Base-by-base conservation (phyloP, 1,139 yeast genomes). In the Keqinozyma sinolaborantium region DNA sequence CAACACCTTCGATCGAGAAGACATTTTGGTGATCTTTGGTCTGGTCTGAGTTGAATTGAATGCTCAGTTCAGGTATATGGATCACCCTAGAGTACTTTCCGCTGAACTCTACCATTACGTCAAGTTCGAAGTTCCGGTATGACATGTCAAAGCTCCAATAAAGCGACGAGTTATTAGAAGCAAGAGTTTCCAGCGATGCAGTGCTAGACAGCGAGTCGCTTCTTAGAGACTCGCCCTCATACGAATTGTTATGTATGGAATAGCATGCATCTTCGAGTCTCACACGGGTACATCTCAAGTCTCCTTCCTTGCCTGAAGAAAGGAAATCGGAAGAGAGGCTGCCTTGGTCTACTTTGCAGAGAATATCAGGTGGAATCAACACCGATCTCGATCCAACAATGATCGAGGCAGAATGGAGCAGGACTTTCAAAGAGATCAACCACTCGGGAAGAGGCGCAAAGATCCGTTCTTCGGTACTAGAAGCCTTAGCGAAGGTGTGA, bases 351-450 rank as follows among this genome's bases (percentile, higher is more conserved):
- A 45, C 39, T 21, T 59, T 51, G 27, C 67, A 51, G 4, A 65
- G 44, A 29, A 63, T 60, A 14, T 67, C 62, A 8, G 71, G 42
- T 10, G 67, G 77, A 40, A 80, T 66, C 31, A 81, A 61, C 0
- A 80, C 70, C 0, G 87, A 80, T 30, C 85, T 63, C 0, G 85
- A 70, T 0, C 86, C 87, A 6, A 79, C 35, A 7, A 56, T 45
- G 0, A 78, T 29, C 3, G 50, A 48, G 3, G 70, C 46, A 3
- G 57, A 48, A 2, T 51, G 41, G 1, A 73, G 31, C 4, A 47
- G 50, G 3, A 77, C 16, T 18, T 58, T 56, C 7, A 64, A 34
- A 6, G 56, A 61, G 14, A 67, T 55, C 14, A 79, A 50, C 74
- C 79, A 75, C 1, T 44, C 34, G 1, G 84, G 84, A 14, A 77